Percentiles rank a stretch among this genome's conserved stretches.
phyloP scores from a whole-genome alignment of 1,284 basidiomycete species.

The Ganoderma sp. region DNA sequence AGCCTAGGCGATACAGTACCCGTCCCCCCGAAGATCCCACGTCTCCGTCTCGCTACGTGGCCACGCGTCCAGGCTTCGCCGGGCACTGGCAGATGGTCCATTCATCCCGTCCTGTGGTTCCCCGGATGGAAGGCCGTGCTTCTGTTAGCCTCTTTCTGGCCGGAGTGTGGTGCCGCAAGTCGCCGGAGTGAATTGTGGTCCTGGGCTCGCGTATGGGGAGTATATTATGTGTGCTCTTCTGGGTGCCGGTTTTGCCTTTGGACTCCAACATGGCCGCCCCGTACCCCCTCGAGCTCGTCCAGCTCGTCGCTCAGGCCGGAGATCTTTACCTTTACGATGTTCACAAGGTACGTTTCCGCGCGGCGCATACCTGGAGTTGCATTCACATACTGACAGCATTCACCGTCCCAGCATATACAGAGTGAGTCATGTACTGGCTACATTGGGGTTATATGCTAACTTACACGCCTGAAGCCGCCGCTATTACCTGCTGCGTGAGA shows the following conservation, averaged over 20 bases:
- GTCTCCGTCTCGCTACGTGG: background rate
- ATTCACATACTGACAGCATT: background rate
- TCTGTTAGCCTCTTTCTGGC: background rate
- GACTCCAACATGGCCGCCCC: background rate
- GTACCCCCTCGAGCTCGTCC: background rate
- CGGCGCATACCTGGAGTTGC: too few species aligned
- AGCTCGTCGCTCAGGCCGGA: background rate
- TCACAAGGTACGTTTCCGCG: background rate
- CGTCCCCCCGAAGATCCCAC: background rate
- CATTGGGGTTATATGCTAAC: background rate
- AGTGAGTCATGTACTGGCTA: background rate
- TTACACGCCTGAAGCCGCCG: background rate
- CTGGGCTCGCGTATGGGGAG: background rate
- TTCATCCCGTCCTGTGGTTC: background rate
- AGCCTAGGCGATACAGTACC: too few species aligned
- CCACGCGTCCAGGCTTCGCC: background rate
- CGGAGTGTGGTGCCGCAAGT: background rate
- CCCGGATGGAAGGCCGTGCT: background rate
- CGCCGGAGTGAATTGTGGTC: background rate
- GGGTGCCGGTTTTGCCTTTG: background rate
- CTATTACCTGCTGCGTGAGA: slow-evolving; percentile 7
- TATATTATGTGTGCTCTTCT: background rate
- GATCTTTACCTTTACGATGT: slow-evolving; percentile 5
- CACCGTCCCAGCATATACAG: background rate
- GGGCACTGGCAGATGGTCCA: background rate